phyloP scores from a whole-genome alignment of 169 alveolate genomes.

The Cyclospora cayetanensis region DNA sequence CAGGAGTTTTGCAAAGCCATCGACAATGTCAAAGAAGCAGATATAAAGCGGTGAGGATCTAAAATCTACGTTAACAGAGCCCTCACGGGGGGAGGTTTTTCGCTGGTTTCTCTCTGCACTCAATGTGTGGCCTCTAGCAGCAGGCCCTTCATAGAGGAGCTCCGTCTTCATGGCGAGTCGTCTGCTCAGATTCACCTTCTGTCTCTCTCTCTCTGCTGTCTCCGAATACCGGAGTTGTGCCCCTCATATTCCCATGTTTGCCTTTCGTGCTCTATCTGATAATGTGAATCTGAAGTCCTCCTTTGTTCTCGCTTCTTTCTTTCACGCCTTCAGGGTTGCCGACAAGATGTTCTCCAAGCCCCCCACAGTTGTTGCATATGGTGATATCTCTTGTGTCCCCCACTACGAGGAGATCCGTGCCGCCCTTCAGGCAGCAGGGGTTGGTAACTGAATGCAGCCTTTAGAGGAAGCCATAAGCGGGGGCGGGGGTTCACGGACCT shows the following conservation, averaged over 20 bases:
- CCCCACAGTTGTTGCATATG: slow-evolving; percentile 86
- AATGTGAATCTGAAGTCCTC: background rate
- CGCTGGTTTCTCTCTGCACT: too few relatives aligned
- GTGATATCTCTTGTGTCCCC: slow-evolving; percentile 82
- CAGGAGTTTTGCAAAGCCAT: slow-evolving; percentile 58
- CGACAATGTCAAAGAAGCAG: slow-evolving; percentile 59
- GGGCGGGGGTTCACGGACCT: too few relatives aligned
- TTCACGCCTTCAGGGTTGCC: slow-evolving; percentile 71
- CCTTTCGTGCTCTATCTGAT: background rate
- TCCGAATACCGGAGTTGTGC: background rate
- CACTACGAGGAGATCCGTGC: slow-evolving; percentile 83
- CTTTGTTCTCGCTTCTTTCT: background rate
- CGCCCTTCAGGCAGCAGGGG: slow-evolving; percentile 52
- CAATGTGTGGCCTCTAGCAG: too few relatives aligned
- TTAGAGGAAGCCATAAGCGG: too few relatives aligned
- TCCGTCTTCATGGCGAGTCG: too few relatives aligned
- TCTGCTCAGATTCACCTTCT: background rate
- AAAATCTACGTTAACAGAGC: background rate
- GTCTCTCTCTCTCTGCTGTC: background rate
- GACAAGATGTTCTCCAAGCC: slow-evolving; percentile 74
- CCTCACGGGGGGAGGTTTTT: too few relatives aligned
- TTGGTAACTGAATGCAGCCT: background rate
- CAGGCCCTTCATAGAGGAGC: too few relatives aligned
- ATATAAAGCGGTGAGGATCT: slow-evolving; percentile 23
- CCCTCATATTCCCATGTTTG: background rate